phyloP scores from a whole-genome alignment of 2,329 filamentous ascomycete species.

The Penicillium capsulatum region DNA sequence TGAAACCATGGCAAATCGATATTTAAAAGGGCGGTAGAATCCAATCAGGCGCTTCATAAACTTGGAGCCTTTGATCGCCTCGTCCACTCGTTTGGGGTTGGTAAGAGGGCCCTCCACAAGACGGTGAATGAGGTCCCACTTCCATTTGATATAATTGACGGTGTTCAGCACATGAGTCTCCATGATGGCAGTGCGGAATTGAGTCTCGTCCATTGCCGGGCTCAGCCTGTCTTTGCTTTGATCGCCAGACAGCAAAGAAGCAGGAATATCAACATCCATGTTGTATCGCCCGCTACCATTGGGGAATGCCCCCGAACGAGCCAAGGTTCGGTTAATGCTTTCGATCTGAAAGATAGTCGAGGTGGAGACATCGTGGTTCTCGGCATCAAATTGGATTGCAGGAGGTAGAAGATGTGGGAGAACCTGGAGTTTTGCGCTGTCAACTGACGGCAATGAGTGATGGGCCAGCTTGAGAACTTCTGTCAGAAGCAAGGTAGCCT shows the following conservation, averaged over 20 bases:
- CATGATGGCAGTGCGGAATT: conserved; percentile 58
- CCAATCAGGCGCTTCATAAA: conserved; percentile 93
- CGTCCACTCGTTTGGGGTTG: conserved; percentile 85
- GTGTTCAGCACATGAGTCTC: conserved; percentile 82
- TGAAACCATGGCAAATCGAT: conserved; percentile 82
- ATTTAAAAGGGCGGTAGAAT: conserved; percentile 96
- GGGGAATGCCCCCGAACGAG: conserved; percentile 62
- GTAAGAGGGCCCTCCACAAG: conserved; percentile 90
- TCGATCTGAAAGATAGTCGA: conserved; percentile 97
- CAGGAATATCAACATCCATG: conserved; percentile 45
- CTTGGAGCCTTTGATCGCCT: conserved; percentile 90
- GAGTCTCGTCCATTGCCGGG: conserved; percentile 60
- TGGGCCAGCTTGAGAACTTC: conserved; percentile 88
- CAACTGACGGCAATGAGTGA: conserved; percentile 72
- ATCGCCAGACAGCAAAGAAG: conserved; percentile 37
- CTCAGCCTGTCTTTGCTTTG: conserved; percentile 54
- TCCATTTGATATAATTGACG: conserved; percentile 92
- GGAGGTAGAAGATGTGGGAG: conserved; percentile 79
- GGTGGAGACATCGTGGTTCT: conserved; percentile 74
- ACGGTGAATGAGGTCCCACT: conserved; percentile 87
- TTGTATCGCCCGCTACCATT: conserved; percentile 40
- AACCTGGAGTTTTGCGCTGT: conserved; percentile 81
- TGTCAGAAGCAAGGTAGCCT: conserved; percentile 83
- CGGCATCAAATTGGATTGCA: conserved; percentile 66
- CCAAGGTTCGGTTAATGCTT: conserved; percentile 89